These are phyloP conservation scores for Heracleum sosnowskyi DNA, from an alignment of 129 eudicot genomes.

Conservation along the genomic window DNA sequence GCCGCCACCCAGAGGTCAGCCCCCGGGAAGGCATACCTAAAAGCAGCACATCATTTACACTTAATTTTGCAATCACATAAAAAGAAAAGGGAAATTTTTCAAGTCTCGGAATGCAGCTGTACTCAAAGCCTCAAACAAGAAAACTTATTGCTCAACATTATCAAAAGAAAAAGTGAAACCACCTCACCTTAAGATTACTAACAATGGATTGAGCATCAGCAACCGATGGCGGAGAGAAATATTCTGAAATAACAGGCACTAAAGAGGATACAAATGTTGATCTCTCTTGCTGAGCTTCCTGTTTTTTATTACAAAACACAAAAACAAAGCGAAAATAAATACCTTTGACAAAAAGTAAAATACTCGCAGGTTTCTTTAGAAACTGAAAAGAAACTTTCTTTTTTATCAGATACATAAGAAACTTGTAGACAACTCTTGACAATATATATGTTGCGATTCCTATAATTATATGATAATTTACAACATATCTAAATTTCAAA, in stretches of 20 bases:
- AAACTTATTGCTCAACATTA: neutral
- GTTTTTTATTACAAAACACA: constrained; percentile 22
- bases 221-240: constrained; percentile 75
- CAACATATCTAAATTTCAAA: neutral
- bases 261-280: constrained; percentile 65
- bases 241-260: constrained; percentile 89
- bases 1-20: neutral
- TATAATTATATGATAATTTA: neutral
- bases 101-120: neutral
- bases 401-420: neutral
- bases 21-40: neutral
- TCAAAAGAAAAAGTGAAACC: neutral
- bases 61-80: neutral
- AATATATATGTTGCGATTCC: neutral
- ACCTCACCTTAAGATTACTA: constrained; percentile 70
- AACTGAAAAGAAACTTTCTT: neutral
- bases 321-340: constrained; percentile 6
- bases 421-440: neutral
- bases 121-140: neutral
- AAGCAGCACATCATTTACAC: neutral
- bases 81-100: neutral
- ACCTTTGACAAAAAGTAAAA: neutral
- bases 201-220: constrained; percentile 86
- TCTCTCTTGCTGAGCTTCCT: constrained; percentile 93
- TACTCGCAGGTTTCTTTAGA: neutral